Conservation (phyloP, 2,329 filamentous ascomycete genomes). For the Cladosporium halotolerans region DNA sequence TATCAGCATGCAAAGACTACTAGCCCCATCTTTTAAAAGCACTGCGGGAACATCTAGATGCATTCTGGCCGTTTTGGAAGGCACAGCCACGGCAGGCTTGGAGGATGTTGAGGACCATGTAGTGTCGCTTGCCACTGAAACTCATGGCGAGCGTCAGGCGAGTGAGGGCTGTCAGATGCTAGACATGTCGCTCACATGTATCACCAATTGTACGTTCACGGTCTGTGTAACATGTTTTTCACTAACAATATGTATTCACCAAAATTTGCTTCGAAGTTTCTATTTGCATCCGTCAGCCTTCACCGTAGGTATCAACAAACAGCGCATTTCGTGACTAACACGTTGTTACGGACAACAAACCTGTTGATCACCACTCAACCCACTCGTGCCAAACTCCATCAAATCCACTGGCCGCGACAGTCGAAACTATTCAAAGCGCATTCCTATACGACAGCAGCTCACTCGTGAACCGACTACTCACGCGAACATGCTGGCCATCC, state of each 20-base stretch:
- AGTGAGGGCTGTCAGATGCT: conserved; percentile 6
- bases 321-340: not conserved
- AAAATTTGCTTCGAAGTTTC: not conserved
- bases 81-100: too few species aligned
- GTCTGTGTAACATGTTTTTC: conserved; percentile 9
- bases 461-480: not conserved
- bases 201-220: conserved; percentile 6
- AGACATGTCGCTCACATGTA: conserved; percentile 8
- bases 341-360: too few species aligned
- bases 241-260: not conserved
- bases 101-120: not conserved
- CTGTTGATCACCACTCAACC: not conserved
- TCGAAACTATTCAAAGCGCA: not conserved
- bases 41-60: not conserved
- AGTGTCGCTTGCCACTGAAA: not conserved
- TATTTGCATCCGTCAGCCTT: not conserved
- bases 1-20: conserved; percentile 10
- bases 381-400: not conserved
- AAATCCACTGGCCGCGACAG: not conserved
- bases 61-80: not conserved
- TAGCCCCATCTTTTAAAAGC: not conserved
- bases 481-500: not conserved
- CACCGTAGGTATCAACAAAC: not conserved
- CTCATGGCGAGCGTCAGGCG: not conserved
- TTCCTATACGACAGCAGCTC: not conserved